Evolutionary conservation across 495 filamentous ascomycete genomes (phyloP).

Genomic region (Lasiosphaeris hirsuta): DNA sequence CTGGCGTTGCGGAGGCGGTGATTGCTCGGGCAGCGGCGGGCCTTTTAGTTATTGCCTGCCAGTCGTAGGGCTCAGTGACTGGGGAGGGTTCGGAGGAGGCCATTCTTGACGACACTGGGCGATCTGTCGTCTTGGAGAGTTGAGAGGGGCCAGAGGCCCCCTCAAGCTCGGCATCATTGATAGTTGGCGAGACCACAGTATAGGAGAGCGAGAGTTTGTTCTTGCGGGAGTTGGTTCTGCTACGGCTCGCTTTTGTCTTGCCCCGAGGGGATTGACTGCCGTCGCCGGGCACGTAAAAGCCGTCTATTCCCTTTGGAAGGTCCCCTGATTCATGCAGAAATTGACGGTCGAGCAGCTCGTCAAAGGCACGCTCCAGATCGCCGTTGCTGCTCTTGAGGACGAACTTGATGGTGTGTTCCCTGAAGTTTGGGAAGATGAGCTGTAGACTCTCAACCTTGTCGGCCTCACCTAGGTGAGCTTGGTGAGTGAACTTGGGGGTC

Average conservation of each 20-base stretch:
- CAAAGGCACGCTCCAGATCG: slow-evolving; percentile 66
- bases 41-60: not conserved
- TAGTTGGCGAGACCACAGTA: slow-evolving; percentile 19
- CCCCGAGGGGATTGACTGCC: slow-evolving; percentile 41
- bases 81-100: not conserved
- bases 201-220: slow-evolving; percentile 23
- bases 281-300: slow-evolving; percentile 56
- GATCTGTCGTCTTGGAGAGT: not conserved
- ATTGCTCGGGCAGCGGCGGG: slow-evolving; percentile 10
- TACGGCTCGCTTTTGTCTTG: slow-evolving; percentile 33
- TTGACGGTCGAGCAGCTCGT: slow-evolving; percentile 73
- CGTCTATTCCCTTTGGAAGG: slow-evolving; percentile 72
- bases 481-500: slow-evolving; percentile 35
- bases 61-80: not conserved
- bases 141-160: slow-evolving; percentile 22
- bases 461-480: slow-evolving; percentile 44
- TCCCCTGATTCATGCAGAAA: slow-evolving; percentile 62
- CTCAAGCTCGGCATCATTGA: slow-evolving; percentile 23
- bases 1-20: slow-evolving; percentile 24
- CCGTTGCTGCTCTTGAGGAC: slow-evolving; percentile 62
- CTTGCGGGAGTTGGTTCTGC: slow-evolving; percentile 9
- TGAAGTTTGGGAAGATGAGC: slow-evolving; percentile 68
- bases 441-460: slow-evolving; percentile 55
- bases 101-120: not conserved
- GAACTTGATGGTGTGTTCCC: slow-evolving; percentile 58